Evolutionary conservation across 2,329 filamentous ascomycete genomes (phyloP), one percentile per base, ranked within the genome.

Genomic region (Cladosporium sphaerospermum): DNA sequence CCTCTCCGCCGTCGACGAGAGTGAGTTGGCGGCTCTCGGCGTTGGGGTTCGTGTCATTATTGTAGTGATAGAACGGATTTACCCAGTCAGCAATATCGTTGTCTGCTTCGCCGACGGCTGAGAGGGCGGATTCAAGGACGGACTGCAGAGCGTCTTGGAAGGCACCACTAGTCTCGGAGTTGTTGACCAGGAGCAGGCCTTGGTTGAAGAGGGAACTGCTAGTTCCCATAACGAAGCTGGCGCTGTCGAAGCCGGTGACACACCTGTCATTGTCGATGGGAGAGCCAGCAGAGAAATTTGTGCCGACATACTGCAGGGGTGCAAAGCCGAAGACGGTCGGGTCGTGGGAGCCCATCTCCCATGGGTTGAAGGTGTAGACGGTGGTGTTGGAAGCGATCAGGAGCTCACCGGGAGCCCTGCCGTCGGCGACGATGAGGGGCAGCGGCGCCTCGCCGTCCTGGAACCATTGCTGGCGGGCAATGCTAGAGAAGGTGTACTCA

Each of bases 161-260:
- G 0, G 73, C 66, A 2, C 78, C 65, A 23, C 72, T 69, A 18
- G 70, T 68, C 9, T 68, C 63, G 5, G 67, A 62, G 34, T 67
- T 68, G 58, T 88, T 79, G 52, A 92, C 74, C 9, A 81, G 71
- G 3, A 90, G 75, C 14, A 95, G 71, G 62, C 88, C 80, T 62
- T 83, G 76, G 72, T 95, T 96, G 78, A 96, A 96, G 2, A 96
- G 77, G 0, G 87, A 86, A 1, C 85, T 89, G 18, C 85, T 89
- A 0, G 90, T 95, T 47, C 90, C 90, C 82, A 95, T 89, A 23
- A 95, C 75, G 64, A 81, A 96, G 6, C 88, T 88, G 19, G 80
- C 80, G 61, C 90, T 90, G 70, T 96, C 91, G 58, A 90, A 90
- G 1, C 91, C 91, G 7, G 79, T 75, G 13, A 95, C 78, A 64